A percentile compares a stretch with the other conserved stretches of the same genome.
These are phyloP conservation scores for Porpolomopsis calyptriformis DNA, from an alignment of 768 basidiomycete species.

Conservation along the genomic window DNA sequence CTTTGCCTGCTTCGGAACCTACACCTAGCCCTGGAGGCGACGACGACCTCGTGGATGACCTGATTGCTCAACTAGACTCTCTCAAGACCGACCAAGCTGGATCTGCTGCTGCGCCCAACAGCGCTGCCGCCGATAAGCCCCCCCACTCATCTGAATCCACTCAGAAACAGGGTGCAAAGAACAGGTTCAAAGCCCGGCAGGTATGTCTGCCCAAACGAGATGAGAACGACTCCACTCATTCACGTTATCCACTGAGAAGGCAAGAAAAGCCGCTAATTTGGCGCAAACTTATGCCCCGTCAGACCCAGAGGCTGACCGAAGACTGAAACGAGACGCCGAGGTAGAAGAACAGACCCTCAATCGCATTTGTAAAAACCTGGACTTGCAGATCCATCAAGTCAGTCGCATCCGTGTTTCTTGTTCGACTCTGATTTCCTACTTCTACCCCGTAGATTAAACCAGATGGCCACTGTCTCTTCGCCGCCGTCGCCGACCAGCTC, in stretches of 20 bases:
- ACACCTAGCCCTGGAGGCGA: too few species aligned
- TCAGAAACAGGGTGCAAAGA: slow-evolving; percentile 47
- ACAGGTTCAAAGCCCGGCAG: slow-evolving; percentile 62
- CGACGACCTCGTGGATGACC: slow-evolving; percentile 60
- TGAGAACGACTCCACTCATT: neutral
- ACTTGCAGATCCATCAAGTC: slow-evolving; percentile 58
- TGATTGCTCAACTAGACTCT: slow-evolving; percentile 67
- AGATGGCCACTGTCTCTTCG: slow-evolving; percentile 94
- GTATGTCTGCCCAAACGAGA: slow-evolving; percentile 22
- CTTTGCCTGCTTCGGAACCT: too few species aligned
- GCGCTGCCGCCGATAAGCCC: slow-evolving; percentile 33
- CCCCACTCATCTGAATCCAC: slow-evolving; percentile 19
- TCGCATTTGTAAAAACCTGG: slow-evolving; percentile 53
- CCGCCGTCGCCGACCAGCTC: slow-evolving; percentile 89
- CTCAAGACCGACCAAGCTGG: slow-evolving; percentile 39
- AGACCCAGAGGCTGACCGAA: slow-evolving; percentile 50
- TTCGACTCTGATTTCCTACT: neutral
- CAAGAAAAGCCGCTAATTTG: slow-evolving; percentile 58
- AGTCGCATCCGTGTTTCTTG: slow-evolving; percentile 9
- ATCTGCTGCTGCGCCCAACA: slow-evolving; percentile 37
- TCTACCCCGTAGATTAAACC: slow-evolving; percentile 59
- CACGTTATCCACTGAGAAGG: slow-evolving; percentile 29
- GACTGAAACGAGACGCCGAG: slow-evolving; percentile 51
- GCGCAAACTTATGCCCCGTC: slow-evolving; percentile 40
- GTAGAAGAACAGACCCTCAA: slow-evolving; percentile 59